Evolutionary conservation across 2,329 filamentous ascomycete genomes (phyloP), one percentile per base, ranked within the genome.

Genomic region (Fusarium robinianum): DNA sequence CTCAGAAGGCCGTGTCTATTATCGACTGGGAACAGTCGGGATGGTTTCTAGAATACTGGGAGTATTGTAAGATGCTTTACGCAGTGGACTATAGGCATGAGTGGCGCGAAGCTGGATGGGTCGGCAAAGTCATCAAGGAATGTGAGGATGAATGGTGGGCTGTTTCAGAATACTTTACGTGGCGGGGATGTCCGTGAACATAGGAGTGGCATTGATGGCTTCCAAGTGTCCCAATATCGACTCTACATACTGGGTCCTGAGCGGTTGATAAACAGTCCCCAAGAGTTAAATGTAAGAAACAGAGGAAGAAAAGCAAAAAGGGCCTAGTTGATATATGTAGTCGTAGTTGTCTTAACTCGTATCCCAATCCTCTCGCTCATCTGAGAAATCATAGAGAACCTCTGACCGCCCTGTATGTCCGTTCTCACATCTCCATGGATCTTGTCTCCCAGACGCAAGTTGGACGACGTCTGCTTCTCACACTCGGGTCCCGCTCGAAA

Each of bases 31-130:
- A 60, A 32, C 56, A 55, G 35, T 50, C 62, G 8, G 62, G 63
- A 3, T 65, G 62, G 51, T 65, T 63, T 36, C 61, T 63, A 0
- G 58, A 58, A 18, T 64, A 65, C 36, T 66, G 62, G 62, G 62
- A 65, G 19, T 61, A 60, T 32, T 59, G 57, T 8, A 64, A 63
- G 43, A 33, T 60, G 22, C 23, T 57, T 3, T 58, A 41, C 29
- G 55, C 40, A 18, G 44, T 55, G 33, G 33, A 46, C 4, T 23
- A 34, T 8, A 9, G 25, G 8, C 51, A 60, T 31, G 49, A 56
- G 17, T 58, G 52, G 53, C 49, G 46, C 11, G 25, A 9, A 10
- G 46, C 36, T 18, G 53, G 52, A 12, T 61, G 57, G 55, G 30
- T 32, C 31, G 57, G 49, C 10, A 53, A 52, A 31, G 24, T 63